Base-by-base conservation (phyloP, 805 yeast species). In the Hanseniaspora nectarophila region DNA sequence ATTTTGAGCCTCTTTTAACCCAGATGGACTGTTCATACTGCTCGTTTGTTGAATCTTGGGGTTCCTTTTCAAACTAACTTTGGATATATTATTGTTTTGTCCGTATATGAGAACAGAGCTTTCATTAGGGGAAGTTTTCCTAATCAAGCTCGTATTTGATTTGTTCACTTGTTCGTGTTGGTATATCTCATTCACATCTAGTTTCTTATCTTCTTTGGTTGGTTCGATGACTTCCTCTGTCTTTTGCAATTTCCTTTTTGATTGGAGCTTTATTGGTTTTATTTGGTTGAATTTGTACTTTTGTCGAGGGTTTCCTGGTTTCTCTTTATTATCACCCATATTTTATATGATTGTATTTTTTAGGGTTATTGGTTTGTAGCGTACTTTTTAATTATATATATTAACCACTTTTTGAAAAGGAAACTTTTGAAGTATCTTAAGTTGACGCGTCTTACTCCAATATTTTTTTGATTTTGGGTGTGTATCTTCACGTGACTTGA, bases 241-340 rank as follows among this genome's bases (percentile, higher is more conserved):
- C 15, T 45, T 33, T 23, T 45, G 37, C 12, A 32, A 15, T 20
- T 38, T 46, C 38, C 44, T 46, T 31, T 37, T 46, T 13, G 51
- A 20, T 18, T 39, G 42, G 6, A 46, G 31, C 13, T 29, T 46
- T 3, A 46, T 20, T 8, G 51, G 51, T 13, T 38, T 31, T 7
- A 38, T 38, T 12, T 29, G 33, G 21, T 39, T 46, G 24, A 46
- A 46, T 29, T 39, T 46, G 31, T 21, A 46, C 24, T 31, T 46
- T n/a, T 46, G 43, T 31, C 28, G 35, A 13, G 43, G 9, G 9
- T 20, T 37, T 2, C 24, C 23, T 12, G 33, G 5, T 5, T 45
- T 45, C 5, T 9, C 18, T 3, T 37, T 45, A 4, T 45, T 35
- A 0, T 16, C 24, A n/a, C 10, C 3, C 43, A 35, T 37, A 20